Percentiles rank a stretch among this genome's conserved stretches.
These are phyloP conservation scores for Claviceps spartinae DNA, from an alignment of 2,329 filamentous ascomycete genomes.

Conservation along the genomic window DNA sequence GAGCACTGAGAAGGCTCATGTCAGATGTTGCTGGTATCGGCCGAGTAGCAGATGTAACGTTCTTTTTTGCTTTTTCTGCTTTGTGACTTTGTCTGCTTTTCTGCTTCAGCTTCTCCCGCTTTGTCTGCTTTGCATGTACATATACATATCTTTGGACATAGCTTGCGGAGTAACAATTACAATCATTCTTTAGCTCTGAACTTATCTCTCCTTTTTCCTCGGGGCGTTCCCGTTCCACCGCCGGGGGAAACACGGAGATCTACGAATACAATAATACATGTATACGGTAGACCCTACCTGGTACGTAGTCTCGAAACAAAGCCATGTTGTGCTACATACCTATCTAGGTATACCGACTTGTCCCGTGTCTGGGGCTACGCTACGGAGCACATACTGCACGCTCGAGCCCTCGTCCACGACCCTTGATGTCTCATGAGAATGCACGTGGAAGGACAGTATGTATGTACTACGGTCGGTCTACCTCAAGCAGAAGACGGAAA, in stretches of 20 bases:
- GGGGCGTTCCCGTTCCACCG: too few species aligned
- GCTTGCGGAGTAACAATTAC: too few species aligned
- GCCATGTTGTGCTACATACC: not conserved
- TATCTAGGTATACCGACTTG: not conserved
- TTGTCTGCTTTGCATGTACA: too few species aligned
- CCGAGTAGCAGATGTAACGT: not conserved
- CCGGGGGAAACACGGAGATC: too few species aligned
- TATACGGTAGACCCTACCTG: not conserved
- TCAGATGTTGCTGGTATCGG: not conserved
- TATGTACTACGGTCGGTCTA: too few species aligned
- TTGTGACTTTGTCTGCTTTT: not conserved
- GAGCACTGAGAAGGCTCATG: not conserved
- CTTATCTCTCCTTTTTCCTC: not conserved
- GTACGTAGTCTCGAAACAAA: not conserved
- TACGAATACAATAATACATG: too few species aligned
- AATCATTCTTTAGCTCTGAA: too few species aligned
- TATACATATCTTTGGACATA: too few species aligned
- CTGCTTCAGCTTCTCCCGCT: too few species aligned
- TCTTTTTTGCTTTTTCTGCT: conserved; percentile 9
- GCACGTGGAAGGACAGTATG: not conserved
- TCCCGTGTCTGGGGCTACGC: not conserved
- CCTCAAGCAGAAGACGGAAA: not conserved
- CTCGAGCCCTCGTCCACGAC: not conserved
- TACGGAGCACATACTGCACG: not conserved
- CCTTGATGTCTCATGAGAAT: not conserved